phyloP scores from a whole-genome alignment of 129 eudicot genomes.

The Saussurea involucrata region DNA sequence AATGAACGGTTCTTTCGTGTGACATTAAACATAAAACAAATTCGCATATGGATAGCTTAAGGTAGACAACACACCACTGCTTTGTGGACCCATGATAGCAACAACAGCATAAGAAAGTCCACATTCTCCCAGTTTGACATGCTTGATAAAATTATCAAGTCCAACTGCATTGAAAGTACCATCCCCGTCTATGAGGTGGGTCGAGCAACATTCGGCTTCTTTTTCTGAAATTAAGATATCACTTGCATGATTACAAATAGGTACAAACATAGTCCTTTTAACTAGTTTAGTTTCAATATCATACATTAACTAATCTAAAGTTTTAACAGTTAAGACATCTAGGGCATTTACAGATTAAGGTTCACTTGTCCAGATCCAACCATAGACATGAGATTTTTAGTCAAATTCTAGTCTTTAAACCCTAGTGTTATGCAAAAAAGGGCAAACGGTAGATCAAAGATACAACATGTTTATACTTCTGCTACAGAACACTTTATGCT shows the following conservation, averaged over 20 bases:
- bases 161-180: constrained; percentile 81
- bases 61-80: constrained; percentile 74
- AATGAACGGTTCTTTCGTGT: neutral
- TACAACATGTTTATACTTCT: too few relatives aligned
- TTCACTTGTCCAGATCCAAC: too few relatives aligned
- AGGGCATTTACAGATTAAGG: too few relatives aligned
- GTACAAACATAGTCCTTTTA: too few relatives aligned
- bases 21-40: neutral
- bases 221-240: constrained; percentile 41
- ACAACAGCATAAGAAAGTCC: constrained; percentile 99
- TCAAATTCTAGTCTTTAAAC: too few relatives aligned
- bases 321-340: too few relatives aligned
- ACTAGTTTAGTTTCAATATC: too few relatives aligned
- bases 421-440: too few relatives aligned
- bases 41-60: neutral
- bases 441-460: too few relatives aligned
- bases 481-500: too few relatives aligned
- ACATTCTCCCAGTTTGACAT: constrained; percentile 81
- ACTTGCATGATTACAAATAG: constrained; percentile 16
- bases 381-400: too few relatives aligned
- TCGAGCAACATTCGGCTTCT: constrained; percentile 64
- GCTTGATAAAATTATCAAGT: constrained; percentile 77
- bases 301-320: too few relatives aligned
- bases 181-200: constrained; percentile 97
- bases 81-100: constrained; percentile 99